These are phyloP conservation scores for Prunus padus DNA, from an alignment of 306 rosid species.

Conservation along the genomic window DNA sequence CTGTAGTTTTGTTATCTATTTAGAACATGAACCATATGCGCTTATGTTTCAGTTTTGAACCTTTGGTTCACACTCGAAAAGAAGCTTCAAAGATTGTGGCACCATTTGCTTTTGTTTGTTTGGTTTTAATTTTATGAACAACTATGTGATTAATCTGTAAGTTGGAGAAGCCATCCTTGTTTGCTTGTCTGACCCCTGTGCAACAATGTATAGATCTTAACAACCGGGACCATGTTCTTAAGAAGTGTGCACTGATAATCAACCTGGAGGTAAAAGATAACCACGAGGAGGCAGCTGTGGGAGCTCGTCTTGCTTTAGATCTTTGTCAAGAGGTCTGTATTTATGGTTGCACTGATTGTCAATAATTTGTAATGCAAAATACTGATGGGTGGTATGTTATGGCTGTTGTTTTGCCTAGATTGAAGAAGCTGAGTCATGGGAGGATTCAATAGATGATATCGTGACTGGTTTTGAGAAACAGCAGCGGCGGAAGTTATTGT, in stretches of 20 bases:
- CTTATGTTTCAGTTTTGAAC: neutral
- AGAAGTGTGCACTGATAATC: constrained; percentile 70
- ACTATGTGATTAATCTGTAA: neutral
- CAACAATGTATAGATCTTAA: constrained; percentile 63
- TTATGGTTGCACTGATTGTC: neutral
- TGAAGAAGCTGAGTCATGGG: constrained; percentile 83
- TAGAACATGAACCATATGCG: neutral
- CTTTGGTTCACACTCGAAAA: neutral
- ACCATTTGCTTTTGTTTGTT: neutral
- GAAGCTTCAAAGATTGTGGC: neutral
- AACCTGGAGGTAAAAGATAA: constrained; percentile 99
- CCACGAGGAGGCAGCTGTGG: constrained; percentile 92
- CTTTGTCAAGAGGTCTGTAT: constrained; percentile 75
- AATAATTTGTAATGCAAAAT: neutral
- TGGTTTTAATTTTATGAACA: neutral
- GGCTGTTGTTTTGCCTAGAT: constrained; percentile 40
- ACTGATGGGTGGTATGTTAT: neutral
- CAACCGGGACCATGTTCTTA: constrained; percentile 61
- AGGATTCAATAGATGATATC: constrained; percentile 80
- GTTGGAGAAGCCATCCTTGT: neutral
- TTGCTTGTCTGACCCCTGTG: constrained; percentile 13
- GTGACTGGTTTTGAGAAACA: constrained; percentile 67
- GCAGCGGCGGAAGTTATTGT: constrained; percentile 71
- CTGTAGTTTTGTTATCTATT: neutral
- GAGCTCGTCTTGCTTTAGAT: constrained; percentile 77